Percentiles rank a stretch among this genome's conserved stretches.
Conservation (phyloP, 2,329 filamentous ascomycete genomes). For the Epichloe glyceriae region DNA sequence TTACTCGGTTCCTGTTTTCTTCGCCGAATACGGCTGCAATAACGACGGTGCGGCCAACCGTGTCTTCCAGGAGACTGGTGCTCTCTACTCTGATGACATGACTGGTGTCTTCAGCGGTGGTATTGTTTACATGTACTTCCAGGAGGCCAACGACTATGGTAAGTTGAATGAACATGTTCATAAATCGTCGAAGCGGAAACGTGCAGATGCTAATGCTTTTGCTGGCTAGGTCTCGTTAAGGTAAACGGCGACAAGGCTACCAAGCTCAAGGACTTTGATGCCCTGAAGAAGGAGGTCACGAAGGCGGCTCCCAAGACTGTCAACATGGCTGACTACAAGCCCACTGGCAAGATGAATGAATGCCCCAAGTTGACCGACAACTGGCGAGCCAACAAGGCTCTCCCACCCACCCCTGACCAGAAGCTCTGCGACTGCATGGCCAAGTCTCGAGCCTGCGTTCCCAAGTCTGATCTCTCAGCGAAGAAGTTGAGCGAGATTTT, state of each 20-base stretch:
- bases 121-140: slow-evolving; percentile 98
- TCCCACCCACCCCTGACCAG: slow-evolving; percentile 73
- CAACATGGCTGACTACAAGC: slow-evolving; percentile 53
- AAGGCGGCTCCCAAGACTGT: slow-evolving; percentile 54
- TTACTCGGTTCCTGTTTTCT: slow-evolving; percentile 93
- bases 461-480: slow-evolving; percentile 41
- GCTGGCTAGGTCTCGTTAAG: slow-evolving; percentile 49
- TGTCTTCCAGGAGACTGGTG: slow-evolving; percentile 71
- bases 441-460: slow-evolving; percentile 56
- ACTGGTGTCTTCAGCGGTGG: slow-evolving; percentile 80
- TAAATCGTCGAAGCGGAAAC: background rate
- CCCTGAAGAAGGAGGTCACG: slow-evolving; percentile 57
- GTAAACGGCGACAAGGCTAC: slow-evolving; percentile 44
- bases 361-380: slow-evolving; percentile 55
- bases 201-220: background rate
- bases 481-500: slow-evolving; percentile 59
- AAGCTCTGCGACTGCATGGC: slow-evolving; percentile 79
- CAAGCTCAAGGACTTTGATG: slow-evolving; percentile 62
- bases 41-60: slow-evolving; percentile 48
- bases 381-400: slow-evolving; percentile 53
- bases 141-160: slow-evolving; percentile 84
- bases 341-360: slow-evolving; percentile 54
- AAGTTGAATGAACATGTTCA: slow-evolving; percentile 15
- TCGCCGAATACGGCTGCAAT: slow-evolving; percentile 98
- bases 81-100: slow-evolving; percentile 74